phyloP scores from a whole-genome alignment of 1,139 yeast species.

The Geotrichum aggregatum region DNA sequence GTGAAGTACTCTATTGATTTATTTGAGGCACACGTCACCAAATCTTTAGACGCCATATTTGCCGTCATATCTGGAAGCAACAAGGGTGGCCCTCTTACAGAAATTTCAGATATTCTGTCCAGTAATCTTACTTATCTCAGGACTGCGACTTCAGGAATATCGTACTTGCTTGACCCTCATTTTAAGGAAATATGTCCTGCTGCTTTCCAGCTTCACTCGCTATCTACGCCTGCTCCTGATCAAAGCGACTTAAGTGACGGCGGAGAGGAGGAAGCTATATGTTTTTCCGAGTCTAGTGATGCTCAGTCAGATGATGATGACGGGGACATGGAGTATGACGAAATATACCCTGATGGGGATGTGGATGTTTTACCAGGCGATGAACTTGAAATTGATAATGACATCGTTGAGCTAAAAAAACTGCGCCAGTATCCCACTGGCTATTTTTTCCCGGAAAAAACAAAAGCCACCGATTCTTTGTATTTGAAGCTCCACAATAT shows the following conservation, averaged over 20 bases:
- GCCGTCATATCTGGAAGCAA: constrained; percentile 26
- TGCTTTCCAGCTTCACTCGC: constrained; percentile 29
- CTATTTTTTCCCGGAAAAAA: constrained; percentile 51
- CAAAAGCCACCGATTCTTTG: constrained; percentile 41
- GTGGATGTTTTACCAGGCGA: constrained; percentile 27
- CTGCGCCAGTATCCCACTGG: constrained; percentile 41
- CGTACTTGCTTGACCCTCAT: constrained; percentile 70
- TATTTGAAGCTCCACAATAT: constrained; percentile 61
- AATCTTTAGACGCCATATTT: constrained; percentile 30
- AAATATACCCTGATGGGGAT: constrained; percentile 40
- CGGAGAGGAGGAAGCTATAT: constrained; percentile 20
- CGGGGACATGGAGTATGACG: constrained; percentile 31
- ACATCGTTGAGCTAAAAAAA: constrained; percentile 32
- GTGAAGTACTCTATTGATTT: constrained; percentile 58
- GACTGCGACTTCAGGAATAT: constrained; percentile 66
- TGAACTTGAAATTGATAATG: constrained; percentile 39
- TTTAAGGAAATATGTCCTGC: constrained; percentile 28
- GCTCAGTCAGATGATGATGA: constrained; percentile 14
- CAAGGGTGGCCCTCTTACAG: constrained; percentile 28
- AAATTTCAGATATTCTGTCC: constrained; percentile 41
- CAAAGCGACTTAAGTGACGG: constrained; percentile 17
- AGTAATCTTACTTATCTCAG: constrained; percentile 56
- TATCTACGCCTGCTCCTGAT: constrained; percentile 21
- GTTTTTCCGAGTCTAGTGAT: constrained; percentile 17
- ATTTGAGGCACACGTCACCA: constrained; percentile 49